Evolutionary conservation across 2,329 filamentous ascomycete species (phyloP), one percentile per base, ranked within the genome.

Genomic region (Ceratocystis colombiana): DNA sequence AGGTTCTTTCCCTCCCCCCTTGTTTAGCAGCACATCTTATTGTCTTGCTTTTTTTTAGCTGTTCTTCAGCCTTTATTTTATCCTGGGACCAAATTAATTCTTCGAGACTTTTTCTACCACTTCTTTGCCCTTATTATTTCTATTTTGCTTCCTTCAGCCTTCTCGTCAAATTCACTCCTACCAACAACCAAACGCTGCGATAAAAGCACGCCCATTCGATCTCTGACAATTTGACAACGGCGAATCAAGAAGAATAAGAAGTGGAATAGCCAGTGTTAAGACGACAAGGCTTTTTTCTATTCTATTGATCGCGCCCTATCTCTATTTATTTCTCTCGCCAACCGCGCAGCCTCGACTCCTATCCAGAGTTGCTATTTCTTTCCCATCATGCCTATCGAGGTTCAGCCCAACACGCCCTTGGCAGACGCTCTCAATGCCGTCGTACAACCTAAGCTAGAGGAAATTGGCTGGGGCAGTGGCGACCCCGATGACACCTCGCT

Each of bases 381-480:
- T 41, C 8, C 3, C 74, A 81, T 70, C 66, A 96, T 96, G 89
- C 81, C 90, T 71, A 83, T 90, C 76, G 87, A 91, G 74, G 82
- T 95, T 70, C 79, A 83, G 65, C 82, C 88, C 70, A 88, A 88
- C 72, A 90, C 92, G 74, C 89, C 90, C 61, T 80, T 97, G 73
- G 92, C 92, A 70, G 84, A 91, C 71, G 88, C 90, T 70, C 84
- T 99, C 65, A 90, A 88, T 74, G 80, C 81, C 71, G 87, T 87
- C 53, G 91, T 97, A 69, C 89, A 94, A 76, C 88, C 90, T 41
- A 97, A 97, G 79, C 81, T 99, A 67, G 84, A 90, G 68, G 93
- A 99, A 77, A 87, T 92, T 70, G 93, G 92, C 72, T 97, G 94
- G 93, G 91, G 86, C 69, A 86, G 88, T 37, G 88, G 88, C 71